Evolutionary conservation across 2,329 filamentous ascomycete species (phyloP).

Genomic region (Onygena corvina): DNA sequence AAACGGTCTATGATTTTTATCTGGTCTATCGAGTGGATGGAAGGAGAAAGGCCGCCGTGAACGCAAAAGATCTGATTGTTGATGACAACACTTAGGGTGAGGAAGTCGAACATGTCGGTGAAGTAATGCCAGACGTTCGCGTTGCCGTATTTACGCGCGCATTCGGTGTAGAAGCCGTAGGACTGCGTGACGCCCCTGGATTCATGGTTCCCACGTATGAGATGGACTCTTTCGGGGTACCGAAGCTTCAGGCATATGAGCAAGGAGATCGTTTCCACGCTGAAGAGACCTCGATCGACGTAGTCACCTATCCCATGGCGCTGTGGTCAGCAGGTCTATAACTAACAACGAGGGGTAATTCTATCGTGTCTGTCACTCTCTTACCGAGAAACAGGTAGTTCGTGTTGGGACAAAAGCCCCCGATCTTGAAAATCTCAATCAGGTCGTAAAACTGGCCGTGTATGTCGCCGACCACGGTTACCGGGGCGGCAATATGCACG

Average conservation of each 20-base stretch:
- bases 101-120: conserved; percentile 98
- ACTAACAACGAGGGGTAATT: neutral
- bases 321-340: conserved; percentile 11
- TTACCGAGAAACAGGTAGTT: conserved; percentile 94
- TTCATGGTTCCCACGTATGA: conserved; percentile 97
- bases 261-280: conserved; percentile 94
- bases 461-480: conserved; percentile 96
- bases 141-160: conserved; percentile 94
- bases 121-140: conserved; percentile 99
- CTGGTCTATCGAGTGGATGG: conserved; percentile 96
- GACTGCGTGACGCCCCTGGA: conserved; percentile 95
- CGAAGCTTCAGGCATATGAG: conserved; percentile 94
- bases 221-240: conserved; percentile 88
- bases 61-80: conserved; percentile 99
- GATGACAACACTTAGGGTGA: conserved; percentile 93
- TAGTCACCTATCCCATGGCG: conserved; percentile 76
- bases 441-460: conserved; percentile 98
- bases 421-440: conserved; percentile 98
- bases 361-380: conserved; percentile 9
- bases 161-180: conserved; percentile 98
- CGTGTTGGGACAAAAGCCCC: conserved; percentile 91
- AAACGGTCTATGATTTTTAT: conserved; percentile 99
- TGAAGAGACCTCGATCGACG: conserved; percentile 95
- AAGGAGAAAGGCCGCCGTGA: conserved; percentile 78
- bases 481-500: conserved; percentile 86